Conservation (phyloP, 139 green algal genomes). For the Coccomyxa sp. region DNA sequence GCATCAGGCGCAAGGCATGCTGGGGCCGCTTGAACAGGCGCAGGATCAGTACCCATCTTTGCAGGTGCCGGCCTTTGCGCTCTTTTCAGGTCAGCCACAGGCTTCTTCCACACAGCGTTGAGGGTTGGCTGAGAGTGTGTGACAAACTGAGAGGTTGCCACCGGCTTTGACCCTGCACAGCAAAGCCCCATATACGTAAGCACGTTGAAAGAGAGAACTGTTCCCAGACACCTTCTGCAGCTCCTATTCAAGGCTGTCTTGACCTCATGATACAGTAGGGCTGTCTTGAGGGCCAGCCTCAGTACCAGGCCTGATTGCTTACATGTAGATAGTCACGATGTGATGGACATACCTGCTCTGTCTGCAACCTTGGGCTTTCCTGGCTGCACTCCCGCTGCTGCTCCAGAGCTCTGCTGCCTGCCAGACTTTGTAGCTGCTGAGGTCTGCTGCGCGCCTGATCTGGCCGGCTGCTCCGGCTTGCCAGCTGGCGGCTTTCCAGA, state of each 20-base stretch:
- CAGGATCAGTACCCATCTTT: not conserved
- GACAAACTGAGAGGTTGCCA: not conserved
- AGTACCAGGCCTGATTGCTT: not conserved
- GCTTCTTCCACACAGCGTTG: not conserved
- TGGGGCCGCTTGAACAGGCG: not conserved
- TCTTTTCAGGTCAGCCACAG: not conserved
- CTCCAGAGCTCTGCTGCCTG: no score
- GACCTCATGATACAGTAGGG: not conserved
- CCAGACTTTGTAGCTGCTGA: no score
- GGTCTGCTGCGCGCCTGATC: not conserved
- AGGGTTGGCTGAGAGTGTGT: conserved; percentile 2
- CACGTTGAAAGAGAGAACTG: not conserved
- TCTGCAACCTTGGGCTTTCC: not conserved
- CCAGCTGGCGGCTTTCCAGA: not conserved
- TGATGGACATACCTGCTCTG: not conserved
- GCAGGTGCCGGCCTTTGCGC: not conserved
- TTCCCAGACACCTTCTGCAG: not conserved
- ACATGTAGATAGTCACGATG: not conserved
- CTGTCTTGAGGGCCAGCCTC: no score
- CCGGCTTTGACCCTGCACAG: not conserved
- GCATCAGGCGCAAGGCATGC: not conserved
- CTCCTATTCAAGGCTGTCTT: not conserved
- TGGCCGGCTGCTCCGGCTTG: not conserved
- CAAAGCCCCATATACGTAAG: not conserved
- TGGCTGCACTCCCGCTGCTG: no score